These are phyloP conservation scores for Trametes sanguinea DNA, from an alignment of 768 basidiomycete genomes.

Conservation along the genomic window DNA sequence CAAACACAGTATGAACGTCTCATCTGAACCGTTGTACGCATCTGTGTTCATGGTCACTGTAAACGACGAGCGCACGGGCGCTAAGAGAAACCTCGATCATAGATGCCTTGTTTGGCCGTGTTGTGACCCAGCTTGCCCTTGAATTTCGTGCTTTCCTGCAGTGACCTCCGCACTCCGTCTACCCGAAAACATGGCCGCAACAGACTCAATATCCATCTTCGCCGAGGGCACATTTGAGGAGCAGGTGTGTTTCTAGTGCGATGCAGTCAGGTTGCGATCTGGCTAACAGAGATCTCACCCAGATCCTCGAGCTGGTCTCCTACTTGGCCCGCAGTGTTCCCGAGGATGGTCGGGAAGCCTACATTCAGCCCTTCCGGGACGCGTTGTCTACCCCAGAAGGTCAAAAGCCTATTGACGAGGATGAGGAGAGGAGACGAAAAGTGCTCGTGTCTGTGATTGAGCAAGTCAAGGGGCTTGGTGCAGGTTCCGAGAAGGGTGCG, in stretches of 20 bases:
- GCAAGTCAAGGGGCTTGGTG: conserved; percentile 69
- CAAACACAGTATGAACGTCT: too few relatives aligned
- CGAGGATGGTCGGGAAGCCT: conserved; percentile 66
- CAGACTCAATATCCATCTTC: conserved; percentile 83
- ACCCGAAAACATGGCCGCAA: conserved; percentile 51
- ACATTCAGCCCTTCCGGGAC: conserved; percentile 69
- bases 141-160: conserved; percentile 17
- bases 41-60: too few relatives aligned
- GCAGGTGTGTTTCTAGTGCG: conserved; percentile 49
- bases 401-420: conserved; percentile 54
- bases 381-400: conserved; percentile 53
- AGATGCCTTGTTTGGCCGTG: conserved; percentile 15
- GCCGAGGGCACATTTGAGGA: conserved; percentile 89
- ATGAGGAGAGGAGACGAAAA: conserved; percentile 51
- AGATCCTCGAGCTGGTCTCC: conserved; percentile 79
- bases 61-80: background rate
- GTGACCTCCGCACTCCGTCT: conserved; percentile 1
- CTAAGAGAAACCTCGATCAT: background rate
- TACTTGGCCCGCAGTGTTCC: conserved; percentile 67
- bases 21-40: too few relatives aligned
- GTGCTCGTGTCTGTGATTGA: conserved; percentile 61
- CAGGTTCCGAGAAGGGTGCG: conserved; percentile 77
- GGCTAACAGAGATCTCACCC: background rate
- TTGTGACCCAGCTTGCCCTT: conserved; percentile 14
- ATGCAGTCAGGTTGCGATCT: background rate